phyloP scores from a whole-genome alignment of 2,329 filamentous ascomycete genomes.

The Fonsecaea monophora region DNA sequence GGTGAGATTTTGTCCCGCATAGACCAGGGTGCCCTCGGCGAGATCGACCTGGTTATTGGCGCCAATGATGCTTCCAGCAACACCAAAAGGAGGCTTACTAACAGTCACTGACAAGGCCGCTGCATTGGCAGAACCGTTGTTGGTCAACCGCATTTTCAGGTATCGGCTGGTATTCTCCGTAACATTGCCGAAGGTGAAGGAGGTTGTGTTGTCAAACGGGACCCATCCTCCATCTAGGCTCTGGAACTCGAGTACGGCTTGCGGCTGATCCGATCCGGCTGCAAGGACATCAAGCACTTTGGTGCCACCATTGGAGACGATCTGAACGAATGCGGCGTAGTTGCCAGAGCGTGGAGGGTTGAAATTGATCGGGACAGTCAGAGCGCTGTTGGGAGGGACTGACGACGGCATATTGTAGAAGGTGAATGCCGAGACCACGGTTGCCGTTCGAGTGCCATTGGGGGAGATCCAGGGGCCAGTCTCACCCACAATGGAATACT shows the following conservation, averaged over 20 bases:
- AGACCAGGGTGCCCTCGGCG: constrained; percentile 62
- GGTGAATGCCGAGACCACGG: constrained; percentile 33
- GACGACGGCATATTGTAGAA: constrained; percentile 33
- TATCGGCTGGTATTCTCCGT: constrained; percentile 58
- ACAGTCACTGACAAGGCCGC: constrained; percentile 63
- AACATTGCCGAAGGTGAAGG: constrained; percentile 64
- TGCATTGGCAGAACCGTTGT: constrained; percentile 57
- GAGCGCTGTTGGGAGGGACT: constrained; percentile 36
- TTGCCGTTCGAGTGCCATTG: constrained; percentile 27
- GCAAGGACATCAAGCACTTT: constrained; percentile 58
- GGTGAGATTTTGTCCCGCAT: constrained; percentile 58
- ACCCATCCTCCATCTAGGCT: constrained; percentile 62
- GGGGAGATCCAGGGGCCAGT: constrained; percentile 35
- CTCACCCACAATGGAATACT: constrained; percentile 30
- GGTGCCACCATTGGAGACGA: constrained; percentile 60
- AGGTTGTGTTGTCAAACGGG: constrained; percentile 50
- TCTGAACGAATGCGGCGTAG: constrained; percentile 57
- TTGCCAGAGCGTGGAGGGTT: constrained; percentile 53
- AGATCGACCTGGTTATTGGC: constrained; percentile 64
- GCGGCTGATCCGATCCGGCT: constrained; percentile 58
- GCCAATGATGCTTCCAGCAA: constrained; percentile 58
- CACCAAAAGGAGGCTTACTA: constrained; percentile 66
- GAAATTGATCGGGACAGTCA: constrained; percentile 45
- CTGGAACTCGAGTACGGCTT: constrained; percentile 63
- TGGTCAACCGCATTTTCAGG: constrained; percentile 62